phyloP scores from a whole-genome alignment of 768 basidiomycete genomes.

The Hortiboletus campestris region DNA sequence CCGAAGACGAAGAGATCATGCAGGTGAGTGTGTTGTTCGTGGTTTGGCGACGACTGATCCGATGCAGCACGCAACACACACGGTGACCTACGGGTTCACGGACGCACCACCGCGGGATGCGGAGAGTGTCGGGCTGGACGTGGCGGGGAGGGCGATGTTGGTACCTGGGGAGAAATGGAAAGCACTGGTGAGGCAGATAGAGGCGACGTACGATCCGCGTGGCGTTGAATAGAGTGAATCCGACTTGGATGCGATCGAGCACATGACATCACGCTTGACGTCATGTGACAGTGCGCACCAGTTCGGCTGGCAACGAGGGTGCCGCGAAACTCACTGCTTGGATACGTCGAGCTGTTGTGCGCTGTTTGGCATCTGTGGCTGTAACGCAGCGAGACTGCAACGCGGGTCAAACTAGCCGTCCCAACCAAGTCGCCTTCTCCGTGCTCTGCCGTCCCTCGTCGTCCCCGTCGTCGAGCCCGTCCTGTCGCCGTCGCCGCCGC shows the following conservation, averaged over 20 bases:
- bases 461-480: too few relatives aligned
- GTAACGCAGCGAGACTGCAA: background rate
- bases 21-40: conserved; percentile 41
- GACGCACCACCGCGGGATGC: conserved; percentile 52
- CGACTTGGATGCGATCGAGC: too few relatives aligned
- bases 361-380: conserved; percentile 19
- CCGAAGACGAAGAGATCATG: conserved; percentile 77
- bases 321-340: too few relatives aligned
- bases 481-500: background rate
- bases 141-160: conserved; percentile 64
- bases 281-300: background rate
- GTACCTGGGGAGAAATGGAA: conserved; percentile 45
- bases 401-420: too few relatives aligned
- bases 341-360: conserved; percentile 7
- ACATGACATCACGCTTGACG: background rate
- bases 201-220: conserved; percentile 30
- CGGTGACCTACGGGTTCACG: conserved; percentile 44
- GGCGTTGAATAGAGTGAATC: too few relatives aligned
- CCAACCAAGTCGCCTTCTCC: too few relatives aligned
- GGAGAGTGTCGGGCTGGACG: conserved; percentile 73
- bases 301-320: background rate
- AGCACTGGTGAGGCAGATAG: conserved; percentile 40
- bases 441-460: too few relatives aligned
- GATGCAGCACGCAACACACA: conserved; percentile 22
- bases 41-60: background rate